Evolutionary conservation across 1,284 basidiomycete genomes (phyloP), one percentile per base, ranked within the genome.

Genomic region (Veloboletus limbatus): DNA sequence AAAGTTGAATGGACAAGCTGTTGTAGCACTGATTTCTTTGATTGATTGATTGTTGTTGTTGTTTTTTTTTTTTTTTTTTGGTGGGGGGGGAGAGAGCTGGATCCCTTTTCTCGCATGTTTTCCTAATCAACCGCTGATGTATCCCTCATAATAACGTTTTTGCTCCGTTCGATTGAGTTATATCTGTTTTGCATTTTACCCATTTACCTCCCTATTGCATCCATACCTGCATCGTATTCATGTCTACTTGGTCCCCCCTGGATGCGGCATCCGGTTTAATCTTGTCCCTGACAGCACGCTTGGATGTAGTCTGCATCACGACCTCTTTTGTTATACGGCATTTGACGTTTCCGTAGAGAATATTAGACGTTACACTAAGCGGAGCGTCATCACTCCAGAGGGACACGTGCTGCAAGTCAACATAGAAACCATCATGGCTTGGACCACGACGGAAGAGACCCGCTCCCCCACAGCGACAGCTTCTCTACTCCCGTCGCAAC

Each of bases 121-220:
- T 25, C 10, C 13, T 47, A 35, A 45, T 42, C 17, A n/a, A 27
- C 33, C 25, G 27, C 21, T 20, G 32, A 43, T 60, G 58, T 59
- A 60, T 49, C 36, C 31, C 28, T 16, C 40, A 26, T 33, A 27
- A 37, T 52, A 34, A 17, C 42, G 28, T 40, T 45, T 48, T 44
- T 38, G 21, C 26, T 41, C 33, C n/a, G 17, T 41, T 37, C 32
- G 32, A 45, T 39, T 46, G 26, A 24, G 16, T 24, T 45, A 42
- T 45, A 44, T 57, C 30, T 41, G 46, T 32, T 35, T 36, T 39
- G 43, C 55, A 60, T 55, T 42, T 60, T 49, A 45, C 39, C 33
- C 49, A 51, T 45, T 48, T 57, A 45, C 40, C 18, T 27, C 17
- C 16, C 2, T 30, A 46, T 62, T 60, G 18, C 51, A 57, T 62